Evolutionary conservation across 2,329 filamentous ascomycete species (phyloP), one percentile per base, ranked within the genome.

Genomic region (Fusarium brachygibbosum): DNA sequence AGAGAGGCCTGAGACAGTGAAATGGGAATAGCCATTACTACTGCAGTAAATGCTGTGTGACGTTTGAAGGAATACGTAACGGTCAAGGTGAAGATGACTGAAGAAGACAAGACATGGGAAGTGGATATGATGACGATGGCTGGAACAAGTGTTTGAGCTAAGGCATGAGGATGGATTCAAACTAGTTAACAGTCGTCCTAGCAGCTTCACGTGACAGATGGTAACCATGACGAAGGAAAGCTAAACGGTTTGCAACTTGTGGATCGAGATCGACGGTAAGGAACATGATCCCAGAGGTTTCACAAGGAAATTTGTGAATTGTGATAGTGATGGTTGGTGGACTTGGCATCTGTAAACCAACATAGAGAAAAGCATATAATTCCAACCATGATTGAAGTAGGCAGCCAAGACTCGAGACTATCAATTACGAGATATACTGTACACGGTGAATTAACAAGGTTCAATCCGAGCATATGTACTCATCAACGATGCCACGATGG

Each of bases 1-100:
- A 74, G 40, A 7, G 68, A 65, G 10, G 56, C 37, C 29, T 75
- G 74, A 5, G 65, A 34, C 3, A 71, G 13, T 1, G 57, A 60
- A n/a, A 46, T 32, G 23, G 55, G 42, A 5, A 58, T n/a, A 17
- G 55, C 1, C 72, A 72, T 68, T 48, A 14, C 7, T 16, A 4
- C 25, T 5, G 4, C 44, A 17, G 6, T 28, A 1, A 5, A 19
- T 12, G 19, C 11, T 12, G 23, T 25, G 25, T 23, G 40, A 28
- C 31, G 21, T 38, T n/a, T 34, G 12, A 5, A 23, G 23, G 23
- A 40, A 21, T 21, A 19, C 12, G 37, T 40, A 40, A 13, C 6
- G 12, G 40, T 25, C 9, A 25, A 25, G 23, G 25, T 17, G 40
- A 42, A 25, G 40, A 42, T 5, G 23, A 14, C 40, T 4, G 23